Evolutionary conservation across 805 yeast genomes (phyloP), one percentile per base, ranked within the genome.

Genomic region (Candida namnaoensis): DNA sequence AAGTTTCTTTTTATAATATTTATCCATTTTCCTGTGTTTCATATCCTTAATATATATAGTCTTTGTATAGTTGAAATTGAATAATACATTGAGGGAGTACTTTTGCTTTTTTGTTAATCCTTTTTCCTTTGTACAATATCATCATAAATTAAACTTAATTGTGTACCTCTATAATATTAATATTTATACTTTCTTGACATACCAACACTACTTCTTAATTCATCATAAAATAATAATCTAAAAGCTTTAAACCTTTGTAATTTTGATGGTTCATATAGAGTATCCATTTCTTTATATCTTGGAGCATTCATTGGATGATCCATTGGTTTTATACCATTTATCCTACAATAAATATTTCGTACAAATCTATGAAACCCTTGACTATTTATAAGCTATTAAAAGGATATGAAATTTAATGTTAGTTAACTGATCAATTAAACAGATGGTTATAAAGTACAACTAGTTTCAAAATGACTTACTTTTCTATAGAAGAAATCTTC

Each of bases 281-380:
- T 28, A 41, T 41, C 32, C 38, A 56, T 51, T 28, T 51, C 50
- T 38, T 46, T 12, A 13, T 11, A 23, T n/a, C 35, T 23, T 32
- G 8, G 26, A 45, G 35, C 45, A 32, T 26, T 26, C 38, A 42
- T 38, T 34, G 35, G 33, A 38, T 45, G 48, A 49, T 73, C 68
- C 3, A 78, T 76, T 6, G 79, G 66, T 15, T 54, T 52, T 11
- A 68, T 61, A 3, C 82, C 72, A 51, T 84, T 84, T 32, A 84
- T 70, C 43, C 68, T 69, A 34, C 82, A 82, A 52, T 83, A 82
- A 1, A 84, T 63, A 11, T 66, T 61, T 34, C 77, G 64, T 5
- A 83, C 95, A 65, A 80, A 75, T 26, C 72, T 62, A 49, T 82
- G 77, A 51, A 84, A 84, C 0, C 72, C 64, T 3, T 69, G 72